Percentiles rank a stretch among this genome's conserved stretches.
Evolutionary conservation across 345 rosid species (phyloP).

Genomic region (Tarenaya hassleriana): DNA sequence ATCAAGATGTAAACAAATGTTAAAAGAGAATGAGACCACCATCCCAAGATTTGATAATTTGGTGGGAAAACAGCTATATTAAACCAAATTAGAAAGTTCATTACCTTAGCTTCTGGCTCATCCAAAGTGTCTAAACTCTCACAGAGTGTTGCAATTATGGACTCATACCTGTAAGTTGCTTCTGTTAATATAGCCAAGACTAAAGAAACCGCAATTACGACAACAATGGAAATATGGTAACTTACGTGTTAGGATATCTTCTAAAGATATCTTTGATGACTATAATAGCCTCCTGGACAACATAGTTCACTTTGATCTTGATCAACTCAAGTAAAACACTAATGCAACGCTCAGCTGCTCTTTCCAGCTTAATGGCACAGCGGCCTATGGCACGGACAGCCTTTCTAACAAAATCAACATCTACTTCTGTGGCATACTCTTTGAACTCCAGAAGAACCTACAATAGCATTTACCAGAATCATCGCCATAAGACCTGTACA

Average conservation of each 20-base stretch:
- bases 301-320: constrained; percentile 95
- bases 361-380: constrained; percentile 93
- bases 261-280: constrained; percentile 96
- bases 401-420: constrained; percentile 91
- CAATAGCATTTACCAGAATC: constrained; percentile 24
- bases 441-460: constrained; percentile 93
- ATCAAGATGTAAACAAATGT: constrained; percentile 17
- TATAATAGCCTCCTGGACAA: constrained; percentile 97
- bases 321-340: constrained; percentile 95
- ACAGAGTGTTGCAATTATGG: constrained; percentile 88
- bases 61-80: constrained; percentile 26
- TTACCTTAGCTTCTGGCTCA: constrained; percentile 96
- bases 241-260: constrained; percentile 96
- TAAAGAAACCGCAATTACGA: constrained; percentile 10
- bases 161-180: constrained; percentile 76
- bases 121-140: constrained; percentile 93
- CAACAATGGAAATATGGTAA: constrained; percentile 10
- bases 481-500: constrained; percentile 11
- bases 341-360: constrained; percentile 95
- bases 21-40: constrained; percentile 10
- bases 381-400: constrained; percentile 97
- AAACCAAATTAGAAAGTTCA: constrained; percentile 14
- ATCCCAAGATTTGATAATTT: constrained; percentile 31
- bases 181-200: constrained; percentile 36
- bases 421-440: constrained; percentile 98